A percentile compares a stretch with the other conserved stretches of the same genome.
Evolutionary conservation across 2,329 filamentous ascomycete genomes (phyloP).

Genomic region (Plenodomus lindquistii): DNA sequence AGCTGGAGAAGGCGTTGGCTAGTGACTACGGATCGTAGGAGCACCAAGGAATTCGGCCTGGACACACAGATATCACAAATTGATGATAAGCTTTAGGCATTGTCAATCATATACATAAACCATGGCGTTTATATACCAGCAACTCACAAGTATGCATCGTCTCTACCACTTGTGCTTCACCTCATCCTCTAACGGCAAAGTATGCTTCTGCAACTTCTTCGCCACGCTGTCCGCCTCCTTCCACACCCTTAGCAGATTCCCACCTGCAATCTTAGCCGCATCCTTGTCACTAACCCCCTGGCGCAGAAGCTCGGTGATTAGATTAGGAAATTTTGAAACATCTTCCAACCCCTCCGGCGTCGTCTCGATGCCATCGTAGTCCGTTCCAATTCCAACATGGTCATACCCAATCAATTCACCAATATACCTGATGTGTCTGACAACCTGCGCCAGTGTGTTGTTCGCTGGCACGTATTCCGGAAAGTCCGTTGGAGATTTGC

Average conservation of each 20-base stretch:
- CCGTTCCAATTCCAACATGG: constrained; percentile 84
- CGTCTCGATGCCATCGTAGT: constrained; percentile 77
- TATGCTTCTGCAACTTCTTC: constrained; percentile 61
- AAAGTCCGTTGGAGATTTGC: constrained; percentile 63
- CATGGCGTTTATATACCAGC: background rate
- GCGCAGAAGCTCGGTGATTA: constrained; percentile 74
- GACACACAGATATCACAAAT: background rate
- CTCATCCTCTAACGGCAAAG: constrained; percentile 51
- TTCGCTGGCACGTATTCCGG: constrained; percentile 70
- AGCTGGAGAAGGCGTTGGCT: constrained; percentile 31
- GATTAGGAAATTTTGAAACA: constrained; percentile 78
- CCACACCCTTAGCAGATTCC: constrained; percentile 86
- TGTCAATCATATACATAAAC: too few relatives aligned
- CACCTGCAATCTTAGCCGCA: constrained; percentile 73
- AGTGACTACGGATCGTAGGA: constrained; percentile 16
- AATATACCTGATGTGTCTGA: constrained; percentile 79
- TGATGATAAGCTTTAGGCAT: background rate
- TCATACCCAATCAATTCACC: constrained; percentile 83
- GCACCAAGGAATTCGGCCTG: background rate
- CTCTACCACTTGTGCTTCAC: constrained; percentile 31
- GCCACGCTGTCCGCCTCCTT: constrained; percentile 74
- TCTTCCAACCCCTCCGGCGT: constrained; percentile 79
- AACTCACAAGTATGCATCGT: background rate
- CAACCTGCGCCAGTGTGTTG: constrained; percentile 76
- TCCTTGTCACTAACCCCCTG: constrained; percentile 76